Evolutionary conservation across 2,329 filamentous ascomycete species (phyloP), one percentile per base, ranked within the genome.

Genomic region (Grosmannia penicillata): DNA sequence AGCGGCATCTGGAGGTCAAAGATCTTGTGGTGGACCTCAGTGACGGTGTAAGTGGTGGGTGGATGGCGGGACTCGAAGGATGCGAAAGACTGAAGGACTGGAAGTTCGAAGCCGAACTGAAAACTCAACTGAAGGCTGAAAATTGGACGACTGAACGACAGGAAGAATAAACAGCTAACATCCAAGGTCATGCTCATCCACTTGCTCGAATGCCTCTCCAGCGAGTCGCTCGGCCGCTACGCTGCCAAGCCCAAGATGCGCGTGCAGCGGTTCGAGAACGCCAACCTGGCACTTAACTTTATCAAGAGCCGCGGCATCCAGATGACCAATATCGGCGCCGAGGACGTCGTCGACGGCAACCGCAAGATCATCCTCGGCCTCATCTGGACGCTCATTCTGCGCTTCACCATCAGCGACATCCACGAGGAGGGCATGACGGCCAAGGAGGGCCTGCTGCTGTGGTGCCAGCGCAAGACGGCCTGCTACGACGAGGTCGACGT

Each of bases 371-470:
- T 96, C 43, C 69, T 98, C 23, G 91, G 91, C 23, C 68, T 98
- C 50, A 95, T 98, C 60, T 98, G 91, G 91, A 98, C 87, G 6
- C 69, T 98, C 45, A 98, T 98, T 78, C 67, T 95, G 48, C 75
- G 91, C 36, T 98, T 98, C 59, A 98, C 91, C 49, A 98, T 98
- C 56, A 95, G 81, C 57, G 91, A 98, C 59, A 98, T 98, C 65
- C 96, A 93, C 56, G 82, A 89, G 58, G 91, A 95, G 67, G 91
- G 91, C 47, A 80, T 96, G 75, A 95, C 89, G 37, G 91, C 91
- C 42, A 95, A 96, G 60, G 91, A 96, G 57, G 91, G 91, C 45
- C 63, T 98, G 51, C 62, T 98, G 41, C 63, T 98, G 19, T 98
- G 91, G 91, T 98, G 91, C 65, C 89, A 98, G 62, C 72, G 91